phyloP scores from a whole-genome alignment of 2,329 filamentous ascomycete species.

The Aspergillus luchuensis region DNA sequence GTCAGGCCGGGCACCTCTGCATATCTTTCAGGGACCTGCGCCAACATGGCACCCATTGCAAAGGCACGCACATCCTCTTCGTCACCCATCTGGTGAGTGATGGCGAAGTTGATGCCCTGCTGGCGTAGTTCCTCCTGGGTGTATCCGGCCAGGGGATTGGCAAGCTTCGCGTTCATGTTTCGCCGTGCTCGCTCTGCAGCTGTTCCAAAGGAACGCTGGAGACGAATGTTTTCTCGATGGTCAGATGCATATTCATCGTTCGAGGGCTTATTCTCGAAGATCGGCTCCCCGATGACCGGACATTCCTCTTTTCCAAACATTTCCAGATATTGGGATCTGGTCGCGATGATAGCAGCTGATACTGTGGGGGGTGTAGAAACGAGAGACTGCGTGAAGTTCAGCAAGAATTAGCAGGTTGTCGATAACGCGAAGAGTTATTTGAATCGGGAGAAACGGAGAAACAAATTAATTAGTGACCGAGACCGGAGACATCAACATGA shows the following conservation, averaged over 20 bases:
- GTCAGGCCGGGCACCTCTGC: conserved; percentile 57
- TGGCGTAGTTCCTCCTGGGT: conserved; percentile 54
- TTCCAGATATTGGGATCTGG: neutral
- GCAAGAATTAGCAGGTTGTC: neutral
- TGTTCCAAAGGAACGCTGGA: conserved; percentile 30
- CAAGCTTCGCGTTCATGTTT: conserved; percentile 53
- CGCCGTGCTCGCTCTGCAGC: conserved; percentile 45
- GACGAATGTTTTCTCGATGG: conserved; percentile 23
- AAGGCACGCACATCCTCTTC: conserved; percentile 62
- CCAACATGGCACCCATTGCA: conserved; percentile 61
- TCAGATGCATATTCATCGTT: conserved; percentile 18
- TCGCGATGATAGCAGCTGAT: neutral
- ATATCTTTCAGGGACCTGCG: conserved; percentile 56
- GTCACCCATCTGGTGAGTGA: conserved; percentile 56
- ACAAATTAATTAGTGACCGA: neutral
- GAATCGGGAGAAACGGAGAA: neutral
- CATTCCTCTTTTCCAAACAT: conserved; percentile 21
- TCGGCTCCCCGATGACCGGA: conserved; percentile 9
- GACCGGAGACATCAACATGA: neutral
- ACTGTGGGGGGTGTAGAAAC: neutral
- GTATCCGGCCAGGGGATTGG: conserved; percentile 55
- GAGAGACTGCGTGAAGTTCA: neutral
- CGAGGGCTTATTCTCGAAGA: conserved; percentile 11
- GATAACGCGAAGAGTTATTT: neutral
- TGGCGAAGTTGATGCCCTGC: conserved; percentile 62